Percentiles rank a stretch among this genome's conserved stretches.
Conservation (phyloP, 2,329 filamentous ascomycete genomes). For the Cytospora mali region DNA sequence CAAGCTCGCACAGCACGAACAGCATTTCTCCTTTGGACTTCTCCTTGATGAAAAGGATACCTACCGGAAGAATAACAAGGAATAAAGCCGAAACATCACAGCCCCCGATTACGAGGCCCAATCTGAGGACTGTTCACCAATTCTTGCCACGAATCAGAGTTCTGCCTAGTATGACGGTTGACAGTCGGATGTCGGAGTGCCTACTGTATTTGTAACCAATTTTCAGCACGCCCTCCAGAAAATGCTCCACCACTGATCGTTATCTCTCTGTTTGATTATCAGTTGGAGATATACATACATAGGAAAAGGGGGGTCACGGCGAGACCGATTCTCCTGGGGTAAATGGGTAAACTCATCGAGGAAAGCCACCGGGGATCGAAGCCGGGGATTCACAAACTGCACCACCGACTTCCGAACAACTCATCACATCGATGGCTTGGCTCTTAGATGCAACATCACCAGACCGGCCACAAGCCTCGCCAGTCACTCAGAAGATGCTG, state of each 20-base stretch:
- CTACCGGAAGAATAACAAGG: neutral
- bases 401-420: neutral
- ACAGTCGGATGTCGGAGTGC: no score
- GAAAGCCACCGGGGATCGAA: conserved; percentile 4
- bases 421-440: neutral
- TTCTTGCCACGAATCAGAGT: conserved; percentile 2
- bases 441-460: neutral
- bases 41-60: neutral
- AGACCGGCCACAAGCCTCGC: neutral
- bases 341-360: neutral
- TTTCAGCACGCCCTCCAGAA: neutral
- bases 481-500: neutral
- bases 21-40: neutral
- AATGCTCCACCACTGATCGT: conserved; percentile 10
- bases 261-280: conserved; percentile 15
- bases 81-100: neutral
- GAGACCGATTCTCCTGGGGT: neutral
- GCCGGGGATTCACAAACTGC: conserved; percentile 6
- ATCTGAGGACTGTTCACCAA: neutral
- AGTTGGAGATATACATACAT: conserved; percentile 7
- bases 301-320: conserved; percentile 4
- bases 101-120: neutral
- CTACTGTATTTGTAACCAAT: neutral
- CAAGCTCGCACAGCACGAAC: neutral
- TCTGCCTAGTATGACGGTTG: conserved; percentile 10